These are phyloP conservation scores for Aspergillus terreus DNA, from an alignment of 2,329 filamentous ascomycete species.

Conservation along the genomic window DNA sequence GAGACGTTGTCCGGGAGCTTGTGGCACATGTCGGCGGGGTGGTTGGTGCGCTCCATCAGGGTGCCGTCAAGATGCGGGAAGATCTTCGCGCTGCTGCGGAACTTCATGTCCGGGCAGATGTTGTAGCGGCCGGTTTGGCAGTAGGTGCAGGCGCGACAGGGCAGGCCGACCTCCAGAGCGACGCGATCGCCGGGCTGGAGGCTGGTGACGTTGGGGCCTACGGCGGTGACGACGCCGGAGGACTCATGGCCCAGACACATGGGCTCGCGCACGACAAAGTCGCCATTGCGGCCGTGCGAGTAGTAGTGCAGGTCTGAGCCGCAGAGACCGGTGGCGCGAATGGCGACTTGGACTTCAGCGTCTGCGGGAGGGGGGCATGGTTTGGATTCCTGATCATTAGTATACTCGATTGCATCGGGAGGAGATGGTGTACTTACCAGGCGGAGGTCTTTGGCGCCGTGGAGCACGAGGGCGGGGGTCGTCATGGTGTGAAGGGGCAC, in stretches of 20 bases:
- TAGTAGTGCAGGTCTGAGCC: conserved; percentile 81
- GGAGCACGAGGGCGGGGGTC: conserved; percentile 48
- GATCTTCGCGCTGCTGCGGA: conserved; percentile 57
- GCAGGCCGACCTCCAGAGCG: conserved; percentile 86
- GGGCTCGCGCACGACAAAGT: conserved; percentile 76
- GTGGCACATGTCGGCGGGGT: conserved; percentile 59
- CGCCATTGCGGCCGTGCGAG: conserved; percentile 78
- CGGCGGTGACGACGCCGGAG: conserved; percentile 69
- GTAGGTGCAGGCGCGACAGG: conserved; percentile 63
- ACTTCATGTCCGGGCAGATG: conserved; percentile 57
- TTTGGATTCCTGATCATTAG: conserved; percentile 49
- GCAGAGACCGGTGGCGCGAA: conserved; percentile 66
- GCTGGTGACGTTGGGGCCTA: conserved; percentile 60
- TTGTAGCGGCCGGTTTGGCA: conserved; percentile 59
- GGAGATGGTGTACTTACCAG: conserved; percentile 42
- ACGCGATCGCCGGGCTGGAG: conserved; percentile 76
- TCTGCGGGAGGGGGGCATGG: conserved; percentile 44
- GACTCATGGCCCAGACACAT: conserved; percentile 79
- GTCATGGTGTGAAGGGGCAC: conserved; percentile 17
- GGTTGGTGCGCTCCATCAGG: conserved; percentile 59
- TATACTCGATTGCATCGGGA: neutral
- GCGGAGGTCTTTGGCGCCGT: conserved; percentile 58
- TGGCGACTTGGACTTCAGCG: conserved; percentile 60
- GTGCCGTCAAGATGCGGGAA: conserved; percentile 64
- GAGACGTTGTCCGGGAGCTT: conserved; percentile 52